A percentile compares a stretch with the other conserved stretches of the same genome.
Evolutionary conservation across 164 flowering plant species (phyloP).

Genomic region (Magnolia officinalis): DNA sequence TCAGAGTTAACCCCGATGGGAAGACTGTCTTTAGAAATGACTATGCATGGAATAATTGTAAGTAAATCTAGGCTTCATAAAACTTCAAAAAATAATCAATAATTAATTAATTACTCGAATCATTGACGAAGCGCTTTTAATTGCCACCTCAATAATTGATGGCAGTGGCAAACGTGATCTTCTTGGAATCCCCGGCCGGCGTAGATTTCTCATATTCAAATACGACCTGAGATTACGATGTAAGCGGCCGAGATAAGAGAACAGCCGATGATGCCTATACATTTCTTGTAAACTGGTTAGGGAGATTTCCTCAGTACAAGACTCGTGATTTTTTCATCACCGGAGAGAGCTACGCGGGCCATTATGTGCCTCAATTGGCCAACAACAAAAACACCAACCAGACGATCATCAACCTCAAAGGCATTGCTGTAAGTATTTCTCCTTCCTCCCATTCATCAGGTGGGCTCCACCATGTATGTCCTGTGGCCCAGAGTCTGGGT

Average conservation of each 20-base stretch:
- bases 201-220: constrained; percentile 6
- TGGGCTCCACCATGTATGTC: too few relatives aligned
- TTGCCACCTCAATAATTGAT: too few relatives aligned
- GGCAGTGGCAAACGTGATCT: constrained; percentile 21
- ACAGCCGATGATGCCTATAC: constrained; percentile 56
- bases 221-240: not conserved
- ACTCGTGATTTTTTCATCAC: constrained; percentile 50
- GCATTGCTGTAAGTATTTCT: constrained; percentile 35
- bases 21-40: too few relatives aligned
- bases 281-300: constrained; percentile 60
- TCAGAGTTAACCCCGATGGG: too few relatives aligned
- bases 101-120: too few relatives aligned
- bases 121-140: too few relatives aligned
- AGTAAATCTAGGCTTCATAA: too few relatives aligned
- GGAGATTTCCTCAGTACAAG: constrained; percentile 46
- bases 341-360: constrained; percentile 56
- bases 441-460: not conserved
- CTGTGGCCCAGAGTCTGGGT: too few relatives aligned
- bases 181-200: constrained; percentile 10
- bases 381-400: constrained; percentile 36
- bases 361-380: constrained; percentile 68
- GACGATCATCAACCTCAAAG: constrained; percentile 52
- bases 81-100: too few relatives aligned
- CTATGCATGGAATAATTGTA: too few relatives aligned
- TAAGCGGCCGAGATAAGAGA: not conserved